A percentile compares a stretch with the other conserved stretches of the same genome.
Evolutionary conservation across 1,284 basidiomycete genomes (phyloP).

Genomic region (Ceratobasidium sp.): DNA sequence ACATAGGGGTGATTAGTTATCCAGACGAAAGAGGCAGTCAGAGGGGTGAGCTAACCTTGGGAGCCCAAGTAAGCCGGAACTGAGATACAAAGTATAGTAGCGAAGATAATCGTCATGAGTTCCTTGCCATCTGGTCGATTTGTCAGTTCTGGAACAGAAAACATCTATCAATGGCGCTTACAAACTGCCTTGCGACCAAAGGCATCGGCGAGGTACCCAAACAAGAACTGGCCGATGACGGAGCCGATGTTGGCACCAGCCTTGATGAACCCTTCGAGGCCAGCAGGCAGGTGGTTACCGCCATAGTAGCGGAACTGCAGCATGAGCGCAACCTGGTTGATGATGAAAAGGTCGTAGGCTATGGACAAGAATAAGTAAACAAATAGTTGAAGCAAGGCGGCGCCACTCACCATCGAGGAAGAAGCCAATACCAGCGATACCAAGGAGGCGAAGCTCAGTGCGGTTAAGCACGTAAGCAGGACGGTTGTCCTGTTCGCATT

Average conservation of each 20-base stretch:
- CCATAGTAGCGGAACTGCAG: constrained; percentile 71
- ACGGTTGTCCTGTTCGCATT: constrained; percentile 52
- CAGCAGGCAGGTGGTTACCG: constrained; percentile 63
- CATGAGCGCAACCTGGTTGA: constrained; percentile 81
- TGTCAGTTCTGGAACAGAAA: background rate
- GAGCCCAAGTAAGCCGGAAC: constrained; percentile 38
- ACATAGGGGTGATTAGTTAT: constrained; percentile 1
- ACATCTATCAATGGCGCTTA: constrained; percentile 51
- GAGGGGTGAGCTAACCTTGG: background rate
- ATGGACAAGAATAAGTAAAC: constrained; percentile 17
- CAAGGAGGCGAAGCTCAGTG: constrained; percentile 66
- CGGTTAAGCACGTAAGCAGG: constrained; percentile 61
- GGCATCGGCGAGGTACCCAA: constrained; percentile 74
- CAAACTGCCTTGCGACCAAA: constrained; percentile 77
- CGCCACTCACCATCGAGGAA: constrained; percentile 70
- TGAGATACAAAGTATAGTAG: constrained; percentile 43
- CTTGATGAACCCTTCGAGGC: constrained; percentile 62
- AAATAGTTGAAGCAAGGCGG: constrained; percentile 8
- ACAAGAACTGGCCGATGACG: constrained; percentile 75
- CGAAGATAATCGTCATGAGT: constrained; percentile 77
- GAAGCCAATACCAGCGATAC: constrained; percentile 73
- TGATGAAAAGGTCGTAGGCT: constrained; percentile 83
- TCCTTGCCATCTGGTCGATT: constrained; percentile 71
- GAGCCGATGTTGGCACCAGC: constrained; percentile 49
- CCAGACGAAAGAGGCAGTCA: constrained; percentile 3